Percentiles rank a stretch among this genome's conserved stretches.
Evolutionary conservation across 169 alveolate species (phyloP).

Genomic region (Plasmodium gaboni): DNA sequence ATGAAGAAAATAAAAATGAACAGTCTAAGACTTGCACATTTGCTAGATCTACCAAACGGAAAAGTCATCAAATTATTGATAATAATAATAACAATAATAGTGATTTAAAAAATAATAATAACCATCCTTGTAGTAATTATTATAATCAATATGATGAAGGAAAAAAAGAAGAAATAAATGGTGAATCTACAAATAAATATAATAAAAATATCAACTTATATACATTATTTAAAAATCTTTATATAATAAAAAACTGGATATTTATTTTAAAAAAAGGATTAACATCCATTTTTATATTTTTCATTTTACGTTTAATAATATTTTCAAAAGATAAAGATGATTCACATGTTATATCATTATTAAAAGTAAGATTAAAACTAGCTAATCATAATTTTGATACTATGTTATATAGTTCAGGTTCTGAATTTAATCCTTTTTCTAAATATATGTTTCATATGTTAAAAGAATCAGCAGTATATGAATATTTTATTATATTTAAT

Average conservation of each 20-base stretch:
- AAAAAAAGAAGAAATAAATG: background rate
- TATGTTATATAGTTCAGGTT: constrained; percentile 52
- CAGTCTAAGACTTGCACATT: background rate
- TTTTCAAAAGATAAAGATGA: constrained; percentile 33
- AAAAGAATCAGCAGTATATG: constrained; percentile 46
- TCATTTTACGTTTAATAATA: constrained; percentile 17
- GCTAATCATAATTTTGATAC: constrained; percentile 49
- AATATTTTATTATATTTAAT: constrained; percentile 12
- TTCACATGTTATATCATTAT: constrained; percentile 58
- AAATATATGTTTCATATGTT: constrained; percentile 48
- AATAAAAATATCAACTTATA: background rate
- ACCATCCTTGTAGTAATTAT: background rate
- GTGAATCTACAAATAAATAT: background rate
- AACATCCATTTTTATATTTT: constrained; percentile 41
- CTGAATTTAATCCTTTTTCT: constrained; percentile 60
- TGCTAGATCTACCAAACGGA: background rate
- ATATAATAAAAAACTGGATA: background rate
- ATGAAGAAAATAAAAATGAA: background rate
- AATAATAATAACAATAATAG: background rate
- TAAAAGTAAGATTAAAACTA: constrained; percentile 57
- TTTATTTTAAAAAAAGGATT: constrained; percentile 40
- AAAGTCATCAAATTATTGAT: background rate
- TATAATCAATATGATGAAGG: background rate
- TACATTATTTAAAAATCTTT: background rate
- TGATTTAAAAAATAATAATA: background rate